Evolutionary conservation across 495 filamentous ascomycete genomes (phyloP).

Genomic region (Lophium mytilinum): DNA sequence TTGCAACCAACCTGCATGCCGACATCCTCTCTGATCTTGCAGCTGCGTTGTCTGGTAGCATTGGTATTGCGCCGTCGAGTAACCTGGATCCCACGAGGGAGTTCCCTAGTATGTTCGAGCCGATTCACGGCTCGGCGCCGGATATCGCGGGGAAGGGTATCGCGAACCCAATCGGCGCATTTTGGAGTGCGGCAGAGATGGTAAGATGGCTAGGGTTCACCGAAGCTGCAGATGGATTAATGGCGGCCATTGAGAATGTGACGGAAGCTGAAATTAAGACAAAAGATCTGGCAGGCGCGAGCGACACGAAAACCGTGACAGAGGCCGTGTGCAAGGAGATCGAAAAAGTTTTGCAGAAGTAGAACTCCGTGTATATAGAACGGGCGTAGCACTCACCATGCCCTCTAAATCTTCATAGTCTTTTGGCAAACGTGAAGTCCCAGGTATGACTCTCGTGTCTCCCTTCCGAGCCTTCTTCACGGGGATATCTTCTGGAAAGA

Average conservation of each 20-base stretch:
- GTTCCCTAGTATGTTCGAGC: constrained; percentile 60
- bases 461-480: constrained; percentile 8
- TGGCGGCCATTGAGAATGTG: constrained; percentile 54
- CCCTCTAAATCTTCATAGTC: neutral
- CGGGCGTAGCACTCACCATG: neutral
- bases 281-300: constrained; percentile 50
- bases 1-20: constrained; percentile 38
- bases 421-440: neutral
- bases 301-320: constrained; percentile 51
- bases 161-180: constrained; percentile 63
- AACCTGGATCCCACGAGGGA: constrained; percentile 56
- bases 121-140: constrained; percentile 59
- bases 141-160: constrained; percentile 66
- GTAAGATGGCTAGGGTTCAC: constrained; percentile 55
- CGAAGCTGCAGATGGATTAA: constrained; percentile 45
- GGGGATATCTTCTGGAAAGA: neutral
- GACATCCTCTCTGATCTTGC: constrained; percentile 43
- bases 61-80: constrained; percentile 45
- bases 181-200: constrained; percentile 66
- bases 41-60: constrained; percentile 33
- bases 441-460: constrained; percentile 9
- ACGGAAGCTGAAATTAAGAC: constrained; percentile 51
- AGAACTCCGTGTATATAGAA: neutral
- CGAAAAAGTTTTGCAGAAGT: constrained; percentile 29
- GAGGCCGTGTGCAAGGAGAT: constrained; percentile 54